Conservation (phyloP, 495 filamentous ascomycete genomes). For the Trichoderma virens region DNA sequence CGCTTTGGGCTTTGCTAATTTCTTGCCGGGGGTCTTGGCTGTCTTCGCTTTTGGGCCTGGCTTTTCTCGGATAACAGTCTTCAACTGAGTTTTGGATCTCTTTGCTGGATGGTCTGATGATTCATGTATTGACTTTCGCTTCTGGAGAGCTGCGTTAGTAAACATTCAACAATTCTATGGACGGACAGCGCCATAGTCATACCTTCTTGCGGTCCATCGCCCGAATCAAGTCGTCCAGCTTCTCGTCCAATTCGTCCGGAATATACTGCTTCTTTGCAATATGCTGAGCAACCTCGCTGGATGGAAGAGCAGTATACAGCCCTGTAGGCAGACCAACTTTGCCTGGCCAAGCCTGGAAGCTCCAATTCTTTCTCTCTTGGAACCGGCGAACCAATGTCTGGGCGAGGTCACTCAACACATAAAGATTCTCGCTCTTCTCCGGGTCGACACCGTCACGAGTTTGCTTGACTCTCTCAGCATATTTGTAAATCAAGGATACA, state of each 20-base stretch:
- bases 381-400: constrained; percentile 76
- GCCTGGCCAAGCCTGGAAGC: constrained; percentile 70
- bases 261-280: constrained; percentile 79
- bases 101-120: constrained; percentile 27
- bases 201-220: constrained; percentile 49
- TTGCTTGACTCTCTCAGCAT: constrained; percentile 89
- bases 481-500: constrained; percentile 79
- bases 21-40: constrained; percentile 16
- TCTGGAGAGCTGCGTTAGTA: constrained; percentile 21
- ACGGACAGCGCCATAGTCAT: constrained; percentile 12
- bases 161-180: not conserved
- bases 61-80: constrained; percentile 27
- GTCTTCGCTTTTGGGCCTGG: constrained; percentile 16
- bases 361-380: constrained; percentile 69
- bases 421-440: constrained; percentile 57
- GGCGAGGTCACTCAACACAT: constrained; percentile 82
- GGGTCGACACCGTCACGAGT: constrained; percentile 67
- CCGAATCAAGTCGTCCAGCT: constrained; percentile 57
- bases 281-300: constrained; percentile 69
- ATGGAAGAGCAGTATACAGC: constrained; percentile 66
- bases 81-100: constrained; percentile 23
- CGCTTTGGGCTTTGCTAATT: constrained; percentile 19
- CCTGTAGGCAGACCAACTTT: constrained; percentile 73
- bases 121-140: constrained; percentile 42
- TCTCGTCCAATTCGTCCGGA: constrained; percentile 72